These are phyloP conservation scores for Fusarium bulbicola DNA, from an alignment of 2,329 filamentous ascomycete genomes.

Conservation along the genomic window DNA sequence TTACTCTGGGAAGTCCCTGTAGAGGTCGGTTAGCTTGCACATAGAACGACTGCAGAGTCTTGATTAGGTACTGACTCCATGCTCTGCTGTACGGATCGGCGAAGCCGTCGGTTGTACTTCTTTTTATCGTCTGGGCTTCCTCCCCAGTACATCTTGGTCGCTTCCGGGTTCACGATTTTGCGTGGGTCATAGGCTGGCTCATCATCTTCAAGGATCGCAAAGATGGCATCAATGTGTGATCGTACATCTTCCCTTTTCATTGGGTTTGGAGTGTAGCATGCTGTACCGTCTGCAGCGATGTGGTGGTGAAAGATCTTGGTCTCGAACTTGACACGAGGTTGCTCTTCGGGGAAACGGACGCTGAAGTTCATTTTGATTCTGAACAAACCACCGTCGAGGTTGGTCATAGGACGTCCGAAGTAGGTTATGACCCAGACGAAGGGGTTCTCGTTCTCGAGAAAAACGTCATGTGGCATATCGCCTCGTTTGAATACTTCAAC, in stretches of 20 bases:
- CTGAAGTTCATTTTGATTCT: constrained; percentile 82
- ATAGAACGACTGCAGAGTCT: neutral
- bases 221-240: constrained; percentile 84
- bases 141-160: constrained; percentile 88
- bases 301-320: constrained; percentile 89
- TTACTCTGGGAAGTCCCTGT: constrained; percentile 49
- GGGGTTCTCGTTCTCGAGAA: constrained; percentile 81
- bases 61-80: constrained; percentile 61
- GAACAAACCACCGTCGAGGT: constrained; percentile 91
- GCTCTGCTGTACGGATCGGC: constrained; percentile 78
- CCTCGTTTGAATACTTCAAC: constrained; percentile 76
- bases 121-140: constrained; percentile 76
- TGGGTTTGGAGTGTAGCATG: constrained; percentile 79
- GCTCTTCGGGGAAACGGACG: constrained; percentile 85
- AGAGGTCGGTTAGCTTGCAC: constrained; percentile 1
- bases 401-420: constrained; percentile 91
- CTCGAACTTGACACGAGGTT: constrained; percentile 83
- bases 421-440: constrained; percentile 91
- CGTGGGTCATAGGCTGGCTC: constrained; percentile 89
- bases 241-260: constrained; percentile 76
- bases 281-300: constrained; percentile 79
- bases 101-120: constrained; percentile 81
- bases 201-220: constrained; percentile 86
- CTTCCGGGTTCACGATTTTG: constrained; percentile 86
- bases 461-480: constrained; percentile 77